phyloP scores from a whole-genome alignment of 2,329 filamentous ascomycete species.

The Colletotrichum tofieldiae region DNA sequence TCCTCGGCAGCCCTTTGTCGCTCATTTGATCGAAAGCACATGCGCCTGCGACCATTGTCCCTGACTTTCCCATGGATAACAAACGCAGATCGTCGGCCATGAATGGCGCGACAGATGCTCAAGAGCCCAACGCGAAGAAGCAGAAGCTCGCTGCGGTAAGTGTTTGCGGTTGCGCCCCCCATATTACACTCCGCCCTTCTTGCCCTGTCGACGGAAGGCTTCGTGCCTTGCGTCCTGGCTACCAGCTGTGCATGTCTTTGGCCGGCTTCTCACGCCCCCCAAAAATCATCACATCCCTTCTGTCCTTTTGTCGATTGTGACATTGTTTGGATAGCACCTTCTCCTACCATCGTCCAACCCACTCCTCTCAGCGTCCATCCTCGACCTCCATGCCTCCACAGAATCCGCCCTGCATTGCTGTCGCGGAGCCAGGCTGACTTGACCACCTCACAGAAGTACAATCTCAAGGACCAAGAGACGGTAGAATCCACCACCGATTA shows the following conservation, averaged over 20 bases:
- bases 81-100: slow-evolving; percentile 68
- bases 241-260: slow-evolving; percentile 9
- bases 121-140: slow-evolving; percentile 70
- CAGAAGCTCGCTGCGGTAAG: slow-evolving; percentile 68
- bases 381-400: slow-evolving; percentile 16
- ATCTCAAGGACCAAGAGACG: slow-evolving; percentile 72
- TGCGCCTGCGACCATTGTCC: slow-evolving; percentile 24
- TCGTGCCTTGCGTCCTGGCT: neutral
- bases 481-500: slow-evolving; percentile 78
- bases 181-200: slow-evolving; percentile 8
- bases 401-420: slow-evolving; percentile 38
- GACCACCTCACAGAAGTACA: slow-evolving; percentile 55
- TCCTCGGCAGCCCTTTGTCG: slow-evolving; percentile 6
- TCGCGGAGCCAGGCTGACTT: slow-evolving; percentile 23
- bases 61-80: slow-evolving; percentile 62
- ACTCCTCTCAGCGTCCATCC: neutral
- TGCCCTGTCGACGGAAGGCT: slow-evolving; percentile 47
- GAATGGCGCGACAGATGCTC: slow-evolving; percentile 63
- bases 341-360: slow-evolving; percentile 15
- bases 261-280: neutral
- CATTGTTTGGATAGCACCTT: slow-evolving; percentile 12
- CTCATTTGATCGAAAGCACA: slow-evolving; percentile 22
- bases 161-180: slow-evolving; percentile 42
- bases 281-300: neutral
- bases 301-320: neutral